phyloP scores from a whole-genome alignment of 192 early-diverging fungal species.

The Glomus cerebriforme region DNA sequence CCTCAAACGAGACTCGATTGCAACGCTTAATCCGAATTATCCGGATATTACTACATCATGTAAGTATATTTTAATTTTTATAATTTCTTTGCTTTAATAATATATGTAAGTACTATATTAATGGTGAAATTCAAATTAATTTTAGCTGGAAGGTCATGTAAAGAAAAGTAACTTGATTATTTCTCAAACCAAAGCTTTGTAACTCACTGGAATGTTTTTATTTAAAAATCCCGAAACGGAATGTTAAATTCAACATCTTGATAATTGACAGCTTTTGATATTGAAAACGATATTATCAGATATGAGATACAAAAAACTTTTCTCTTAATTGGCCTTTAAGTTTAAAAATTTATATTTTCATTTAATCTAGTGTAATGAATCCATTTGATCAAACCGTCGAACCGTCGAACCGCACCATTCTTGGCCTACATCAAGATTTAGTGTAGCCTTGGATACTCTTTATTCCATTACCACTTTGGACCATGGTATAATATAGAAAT shows the following conservation, averaged over 20 bases:
- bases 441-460: constrained; percentile 80
- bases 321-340: not conserved
- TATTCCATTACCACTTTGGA: constrained; percentile 83
- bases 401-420: constrained; percentile 67
- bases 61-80: constrained; percentile 37
- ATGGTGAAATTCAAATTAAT: constrained; percentile 2
- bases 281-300: constrained; percentile 91
- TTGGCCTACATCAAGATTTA: constrained; percentile 85
- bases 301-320: constrained; percentile 29
- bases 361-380: constrained; percentile 63
- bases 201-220: constrained; percentile 80
- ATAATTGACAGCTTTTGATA: constrained; percentile 81
- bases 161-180: constrained; percentile 80
- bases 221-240: constrained; percentile 76
- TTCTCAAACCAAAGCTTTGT: constrained; percentile 81
- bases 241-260: constrained; percentile 74
- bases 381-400: too few relatives aligned
- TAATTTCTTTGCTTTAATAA: not conserved
- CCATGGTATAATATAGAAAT: constrained; percentile 74
- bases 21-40: constrained; percentile 82
- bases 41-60: constrained; percentile 80
- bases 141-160: constrained; percentile 68
- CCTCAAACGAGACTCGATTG: constrained; percentile 83
- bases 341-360: constrained; percentile 10
- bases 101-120: not conserved